Conservation (phyloP, 1,139 yeast species). For the Casaregolazyma suthepensis region DNA sequence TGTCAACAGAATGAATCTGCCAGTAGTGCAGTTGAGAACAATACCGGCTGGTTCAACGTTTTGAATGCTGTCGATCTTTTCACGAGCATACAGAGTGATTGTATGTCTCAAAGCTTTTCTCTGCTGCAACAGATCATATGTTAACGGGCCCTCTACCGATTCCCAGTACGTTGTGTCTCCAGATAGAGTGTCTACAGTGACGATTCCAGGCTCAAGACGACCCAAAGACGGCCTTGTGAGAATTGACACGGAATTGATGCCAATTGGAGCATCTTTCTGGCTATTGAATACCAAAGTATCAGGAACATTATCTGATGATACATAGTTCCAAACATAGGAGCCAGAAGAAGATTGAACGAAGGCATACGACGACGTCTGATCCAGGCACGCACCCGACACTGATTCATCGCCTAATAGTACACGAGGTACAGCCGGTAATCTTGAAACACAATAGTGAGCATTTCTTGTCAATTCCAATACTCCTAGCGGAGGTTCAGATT, state of each 20-base stretch:
- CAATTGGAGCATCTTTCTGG: slow-evolving; percentile 25
- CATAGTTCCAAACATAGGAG: slow-evolving; percentile 66
- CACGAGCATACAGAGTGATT: slow-evolving; percentile 34
- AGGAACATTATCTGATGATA: slow-evolving; percentile 55
- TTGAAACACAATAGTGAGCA: slow-evolving; percentile 52
- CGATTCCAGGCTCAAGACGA: slow-evolving; percentile 61
- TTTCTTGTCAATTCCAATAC: slow-evolving; percentile 54
- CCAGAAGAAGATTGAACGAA: slow-evolving; percentile 46
- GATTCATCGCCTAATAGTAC: slow-evolving; percentile 28
- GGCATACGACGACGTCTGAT: slow-evolving; percentile 49
- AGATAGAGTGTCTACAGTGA: slow-evolving; percentile 48
- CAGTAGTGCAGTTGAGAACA: slow-evolving; percentile 63
- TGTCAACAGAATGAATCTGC: slow-evolving; percentile 57
- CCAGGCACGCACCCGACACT: slow-evolving; percentile 45
- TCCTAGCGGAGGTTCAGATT: slow-evolving; percentile 15
- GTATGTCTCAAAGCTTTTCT: slow-evolving; percentile 36
- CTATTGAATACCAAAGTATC: slow-evolving; percentile 39
- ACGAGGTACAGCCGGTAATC: slow-evolving; percentile 53
- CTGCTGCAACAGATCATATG: slow-evolving; percentile 49
- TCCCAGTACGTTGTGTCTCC: slow-evolving; percentile 62
- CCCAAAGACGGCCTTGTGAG: slow-evolving; percentile 64
- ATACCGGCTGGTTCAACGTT: slow-evolving; percentile 74
- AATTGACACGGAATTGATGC: slow-evolving; percentile 40
- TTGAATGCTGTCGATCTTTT: slow-evolving; percentile 47
- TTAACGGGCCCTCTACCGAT: slow-evolving; percentile 61